phyloP scores from a whole-genome alignment of 2,329 filamentous ascomycete genomes.

The Diaporthe vaccinii region DNA sequence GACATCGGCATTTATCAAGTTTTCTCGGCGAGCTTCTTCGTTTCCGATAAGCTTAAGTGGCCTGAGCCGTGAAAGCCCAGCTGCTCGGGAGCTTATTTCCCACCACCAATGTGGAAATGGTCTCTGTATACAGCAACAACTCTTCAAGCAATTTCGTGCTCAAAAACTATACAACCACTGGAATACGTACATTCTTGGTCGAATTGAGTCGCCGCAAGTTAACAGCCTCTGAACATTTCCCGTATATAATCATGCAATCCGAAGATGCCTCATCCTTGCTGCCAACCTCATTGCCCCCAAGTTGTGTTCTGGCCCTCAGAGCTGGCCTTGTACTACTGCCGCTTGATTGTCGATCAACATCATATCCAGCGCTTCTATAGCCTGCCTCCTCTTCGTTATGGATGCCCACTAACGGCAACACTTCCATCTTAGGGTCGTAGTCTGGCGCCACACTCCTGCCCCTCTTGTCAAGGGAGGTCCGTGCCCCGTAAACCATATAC shows the following conservation, averaged over 20 bases:
- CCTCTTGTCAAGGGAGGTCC: not conserved
- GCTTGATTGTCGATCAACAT: not conserved
- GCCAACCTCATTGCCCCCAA: not conserved
- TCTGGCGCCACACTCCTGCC: not conserved
- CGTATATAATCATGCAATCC: not conserved
- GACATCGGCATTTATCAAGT: not conserved
- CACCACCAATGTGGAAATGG: not conserved
- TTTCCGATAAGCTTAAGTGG: not conserved
- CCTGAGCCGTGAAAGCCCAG: not conserved
- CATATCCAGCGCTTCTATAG: not conserved
- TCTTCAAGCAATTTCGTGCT: not conserved
- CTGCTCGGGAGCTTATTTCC: not conserved
- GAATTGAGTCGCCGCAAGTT: not conserved
- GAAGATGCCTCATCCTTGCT: not conserved
- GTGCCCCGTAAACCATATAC: not conserved
- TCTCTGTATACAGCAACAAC: not conserved
- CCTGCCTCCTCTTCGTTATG: not conserved
- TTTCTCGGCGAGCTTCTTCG: not conserved
- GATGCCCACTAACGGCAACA: not conserved
- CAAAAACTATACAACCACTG: not conserved
- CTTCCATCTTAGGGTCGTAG: constrained; percentile 1
- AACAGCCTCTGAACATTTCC: not conserved
- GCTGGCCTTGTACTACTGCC: not conserved
- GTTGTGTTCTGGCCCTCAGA: not conserved
- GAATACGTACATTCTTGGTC: not conserved